Evolutionary conservation across 441 rosid genomes (phyloP), one percentile per base, ranked within the genome.

Genomic region (Brassica hybrid): DNA sequence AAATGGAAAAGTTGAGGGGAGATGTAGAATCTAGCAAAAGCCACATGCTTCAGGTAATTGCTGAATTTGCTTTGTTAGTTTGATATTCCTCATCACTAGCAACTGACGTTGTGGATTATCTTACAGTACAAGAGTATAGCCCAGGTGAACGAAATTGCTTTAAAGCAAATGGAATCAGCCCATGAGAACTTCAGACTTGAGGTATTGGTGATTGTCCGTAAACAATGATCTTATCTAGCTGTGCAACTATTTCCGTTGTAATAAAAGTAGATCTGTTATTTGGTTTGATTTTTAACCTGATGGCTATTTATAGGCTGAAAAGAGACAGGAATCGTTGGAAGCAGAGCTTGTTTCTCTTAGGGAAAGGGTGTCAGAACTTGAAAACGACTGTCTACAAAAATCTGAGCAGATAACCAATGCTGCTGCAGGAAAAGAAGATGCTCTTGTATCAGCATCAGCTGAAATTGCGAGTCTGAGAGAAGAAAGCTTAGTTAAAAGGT

Each of bases 41-140:
- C 69, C 98, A 96, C 87, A 96, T 96, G 99, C 82, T 91, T 75
- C 98, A 95, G 99, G 98, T 95, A 83, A 74, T 58, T 82, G 9
- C 57, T 41, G 65, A 62, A 79, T 63, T 62, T 23, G 16, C 72
- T 16, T 76, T 17, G 65, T 67, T 77, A 30, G 38, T 27, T 71
- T 70, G 41, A 16, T 34, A 54, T 23, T 56, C 36, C 23, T 65
- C 7, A 41, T 65, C 67, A 73, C 74, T 21, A 63, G 34, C 41
- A 70, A 52, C 74, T 81, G 18, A 74, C 50, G 69, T 18, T 67
- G 72, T 19, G 78, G 61, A 72, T 38, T 52, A 48, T 76, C 78
- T 80, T 87, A 84, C 94, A 96, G 98, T 96, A 92, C 75, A 94
- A 94, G 87, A 85, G 89, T 80, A 96, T 96, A 79, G 97, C 99